Evolutionary conservation across 768 basidiomycete genomes (phyloP).

Genomic region (Fibroporia radiculosa): DNA sequence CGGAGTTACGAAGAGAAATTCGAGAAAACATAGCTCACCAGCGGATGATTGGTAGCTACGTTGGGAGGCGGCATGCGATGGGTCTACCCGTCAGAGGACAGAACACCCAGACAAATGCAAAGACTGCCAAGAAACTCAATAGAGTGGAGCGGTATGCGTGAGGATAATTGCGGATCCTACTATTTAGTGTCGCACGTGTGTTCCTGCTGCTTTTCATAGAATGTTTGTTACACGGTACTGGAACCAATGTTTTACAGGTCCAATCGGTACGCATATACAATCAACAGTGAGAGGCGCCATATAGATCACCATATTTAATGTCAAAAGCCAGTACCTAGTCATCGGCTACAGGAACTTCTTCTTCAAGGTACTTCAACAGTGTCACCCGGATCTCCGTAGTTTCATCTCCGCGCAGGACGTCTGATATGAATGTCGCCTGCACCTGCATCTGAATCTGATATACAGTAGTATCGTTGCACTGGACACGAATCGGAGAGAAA

Average conservation of each 20-base stretch:
- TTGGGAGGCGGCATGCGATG: conserved; percentile 91
- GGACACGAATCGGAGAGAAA: neutral
- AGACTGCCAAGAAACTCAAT: conserved; percentile 88
- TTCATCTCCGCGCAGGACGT: conserved; percentile 89
- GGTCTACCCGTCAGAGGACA: conserved; percentile 91
- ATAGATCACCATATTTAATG: too few relatives aligned
- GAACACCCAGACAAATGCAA: conserved; percentile 84
- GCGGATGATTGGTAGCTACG: conserved; percentile 89
- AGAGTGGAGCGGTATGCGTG: conserved; percentile 56
- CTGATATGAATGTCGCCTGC: conserved; percentile 81
- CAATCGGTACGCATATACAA: too few relatives aligned
- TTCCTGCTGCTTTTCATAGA: neutral
- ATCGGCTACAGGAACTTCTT: conserved; percentile 90
- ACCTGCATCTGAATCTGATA: conserved; percentile 92
- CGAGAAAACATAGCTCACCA: conserved; percentile 91
- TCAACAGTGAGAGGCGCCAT: too few relatives aligned
- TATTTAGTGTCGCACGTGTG: neutral
- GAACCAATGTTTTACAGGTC: too few relatives aligned
- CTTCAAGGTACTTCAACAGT: conserved; percentile 87
- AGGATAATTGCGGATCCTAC: too few relatives aligned
- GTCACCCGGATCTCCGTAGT: conserved; percentile 89
- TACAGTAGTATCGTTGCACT: conserved; percentile 2
- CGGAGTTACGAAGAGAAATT: conserved; percentile 74
- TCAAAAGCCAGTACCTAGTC: too few relatives aligned
- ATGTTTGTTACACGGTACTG: too few relatives aligned